Base-by-base conservation (phyloP, 2,329 filamentous ascomycete genomes). In the Colletotrichum filicis region DNA sequence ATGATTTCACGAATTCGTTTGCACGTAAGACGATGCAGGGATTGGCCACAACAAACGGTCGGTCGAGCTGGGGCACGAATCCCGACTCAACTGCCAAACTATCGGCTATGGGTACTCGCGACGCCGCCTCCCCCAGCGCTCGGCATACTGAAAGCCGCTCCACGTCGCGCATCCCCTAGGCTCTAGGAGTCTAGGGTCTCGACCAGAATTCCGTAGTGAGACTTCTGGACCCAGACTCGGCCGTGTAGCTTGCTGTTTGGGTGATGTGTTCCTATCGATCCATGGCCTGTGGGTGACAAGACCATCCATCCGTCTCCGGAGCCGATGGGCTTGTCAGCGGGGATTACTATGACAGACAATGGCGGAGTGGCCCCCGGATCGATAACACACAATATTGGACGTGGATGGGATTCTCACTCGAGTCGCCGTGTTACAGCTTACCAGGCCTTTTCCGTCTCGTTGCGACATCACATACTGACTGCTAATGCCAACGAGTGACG, bases 31-130 rank as follows among this genome's bases (percentile, higher is more conserved):
- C 32, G 53, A 65, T 16, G 26, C 60, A 60, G 56, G 60, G 66
- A 69, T 64, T 49, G 22, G 70, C n/a, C 53, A 58, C 16, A 37
- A 37, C 8, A 53, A 42, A 61, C 28, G 8, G 53, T 60, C 61
- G 59, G 66, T 71, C 61, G 35, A 67, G 60, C 42, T 22, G 66
- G 56, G 56, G 49, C 61, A 66, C 56, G 66, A 60, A 64, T 59
- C 42, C 66, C 56, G 66, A 70, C 46, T 56, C 60, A 69, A 24
- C 42, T 69, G 49, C 46, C 49, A 66, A 46, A 64, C 49, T 61
- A 66, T 71, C 71, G 66, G 67, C 14, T 35, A 49, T 61, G 60
- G 32, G 49, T 61, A 60, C 71, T 57, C 46, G 56, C 60, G 49
- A 65, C 66, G 61, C 60, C 46, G 46, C 65, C 26, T 46, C 49